Evolutionary conservation across 495 filamentous ascomycete genomes (phyloP), one percentile per base, ranked within the genome.

Genomic region (Amniculicola lignicola): DNA sequence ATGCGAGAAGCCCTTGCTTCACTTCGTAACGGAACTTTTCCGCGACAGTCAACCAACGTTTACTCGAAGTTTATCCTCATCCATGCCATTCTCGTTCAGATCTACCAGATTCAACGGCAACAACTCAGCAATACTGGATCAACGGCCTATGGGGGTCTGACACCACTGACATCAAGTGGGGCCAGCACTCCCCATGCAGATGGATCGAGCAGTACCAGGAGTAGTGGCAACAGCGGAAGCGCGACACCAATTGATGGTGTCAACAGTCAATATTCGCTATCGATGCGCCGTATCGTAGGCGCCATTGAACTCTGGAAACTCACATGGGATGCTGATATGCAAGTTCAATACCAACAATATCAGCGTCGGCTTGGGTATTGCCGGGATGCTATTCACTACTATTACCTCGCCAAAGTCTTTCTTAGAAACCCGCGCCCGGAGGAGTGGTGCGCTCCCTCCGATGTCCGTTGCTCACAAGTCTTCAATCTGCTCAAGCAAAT

Each of bases 31-130:
- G 67, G 67, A 9, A 73, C 74, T 38, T 78, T 85, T 56, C 74
- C 75, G 18, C 75, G 75, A 1, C 74, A 77, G 10, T 72, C 74
- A 9, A 87, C 84, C 1, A 88, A 87, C 47, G 68, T 81, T 0
- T 83, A 80, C 57, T 80, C 79, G 6, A 88, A 88, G 53, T 87
- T 86, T 54, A 79, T 88, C 27, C 60, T 87, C n/a, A 75, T 88
- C 9, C 82, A 88, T 50, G 80, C 80, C 5, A 65, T 85, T 15
- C 75, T 82, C 41, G 45, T 62, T 11, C 50, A 66, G 40, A 58
- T 66, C 2, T 59, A 36, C 39, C 50, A 51, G 12, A 41, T 62
- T 25, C 22, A 64, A 55, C 37, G 49, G 33, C 46, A 59, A 53
- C 25, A 31, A 16, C 41, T 56, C 52, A 46, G 39, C 3, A 9